Evolutionary conservation across 495 filamentous ascomycete species (phyloP).

Genomic region (Lophiotrema nucula): DNA sequence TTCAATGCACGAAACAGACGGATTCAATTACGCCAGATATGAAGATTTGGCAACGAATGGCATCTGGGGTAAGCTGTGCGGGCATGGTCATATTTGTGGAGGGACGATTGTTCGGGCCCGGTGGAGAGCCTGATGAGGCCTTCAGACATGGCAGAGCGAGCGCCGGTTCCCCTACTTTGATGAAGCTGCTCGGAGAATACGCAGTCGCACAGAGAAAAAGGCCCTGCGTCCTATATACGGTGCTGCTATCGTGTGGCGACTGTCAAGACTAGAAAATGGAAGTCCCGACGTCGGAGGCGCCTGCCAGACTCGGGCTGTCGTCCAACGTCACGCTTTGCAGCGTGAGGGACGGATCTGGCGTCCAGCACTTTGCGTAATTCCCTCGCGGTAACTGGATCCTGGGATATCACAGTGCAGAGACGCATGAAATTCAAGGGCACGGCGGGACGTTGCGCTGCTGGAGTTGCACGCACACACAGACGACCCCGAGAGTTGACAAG

Average conservation of each 20-base stretch:
- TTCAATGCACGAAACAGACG: neutral
- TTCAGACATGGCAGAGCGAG: neutral
- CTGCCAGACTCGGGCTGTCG: neutral
- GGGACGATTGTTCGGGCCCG: constrained; percentile 5
- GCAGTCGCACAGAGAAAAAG: neutral
- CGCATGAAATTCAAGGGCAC: too few species aligned
- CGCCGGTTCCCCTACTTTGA: constrained; percentile 21
- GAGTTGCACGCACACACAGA: neutral
- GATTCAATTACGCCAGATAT: neutral
- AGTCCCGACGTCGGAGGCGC: constrained; percentile 7
- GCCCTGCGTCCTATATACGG: neutral
- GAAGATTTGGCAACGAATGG: neutral
- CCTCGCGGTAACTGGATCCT: constrained; percentile 6
- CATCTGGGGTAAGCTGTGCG: neutral
- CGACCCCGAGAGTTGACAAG: constrained; percentile 2
- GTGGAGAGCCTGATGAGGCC: constrained; percentile 10
- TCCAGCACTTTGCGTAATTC: neutral
- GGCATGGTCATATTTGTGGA: constrained; percentile 8
- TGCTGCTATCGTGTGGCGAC: neutral
- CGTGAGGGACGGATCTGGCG: neutral
- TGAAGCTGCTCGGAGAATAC: constrained; percentile 13
- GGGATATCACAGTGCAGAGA: too few species aligned
- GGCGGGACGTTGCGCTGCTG: neutral
- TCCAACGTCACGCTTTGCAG: neutral
- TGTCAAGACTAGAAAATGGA: neutral